phyloP scores from a whole-genome alignment of 345 rosid species.

The Linum usitatissimum region DNA sequence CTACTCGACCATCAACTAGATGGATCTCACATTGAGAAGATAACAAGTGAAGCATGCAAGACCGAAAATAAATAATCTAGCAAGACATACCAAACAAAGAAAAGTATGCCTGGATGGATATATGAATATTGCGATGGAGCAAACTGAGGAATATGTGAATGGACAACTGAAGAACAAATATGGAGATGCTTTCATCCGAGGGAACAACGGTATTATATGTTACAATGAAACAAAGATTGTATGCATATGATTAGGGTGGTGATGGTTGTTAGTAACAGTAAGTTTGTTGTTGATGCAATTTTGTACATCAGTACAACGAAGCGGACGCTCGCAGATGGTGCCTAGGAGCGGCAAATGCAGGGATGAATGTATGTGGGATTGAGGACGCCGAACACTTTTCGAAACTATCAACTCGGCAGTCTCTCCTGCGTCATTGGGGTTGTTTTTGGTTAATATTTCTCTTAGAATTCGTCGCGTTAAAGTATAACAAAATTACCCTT shows the following conservation, averaged over 20 bases:
- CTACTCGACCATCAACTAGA: neutral
- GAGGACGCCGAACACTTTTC: too few species aligned
- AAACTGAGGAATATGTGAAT: constrained; percentile 85
- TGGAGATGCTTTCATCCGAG: constrained; percentile 93
- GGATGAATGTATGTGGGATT: too few species aligned
- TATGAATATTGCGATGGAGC: constrained; percentile 98
- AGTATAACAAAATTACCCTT: too few species aligned
- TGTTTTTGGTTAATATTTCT: too few species aligned
- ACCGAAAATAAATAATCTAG: neutral
- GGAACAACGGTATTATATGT: constrained; percentile 56
- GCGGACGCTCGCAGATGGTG: constrained; percentile 66
- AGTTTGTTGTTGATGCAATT: constrained; percentile 38
- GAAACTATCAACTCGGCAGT: too few species aligned
- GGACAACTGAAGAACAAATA: constrained; percentile 92
- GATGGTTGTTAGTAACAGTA: neutral
- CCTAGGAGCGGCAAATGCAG: neutral
- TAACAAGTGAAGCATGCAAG: neutral
- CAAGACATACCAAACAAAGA: neutral
- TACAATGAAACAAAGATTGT: neutral
- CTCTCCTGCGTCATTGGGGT: too few species aligned
- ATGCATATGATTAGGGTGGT: neutral
- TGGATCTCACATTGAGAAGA: neutral
- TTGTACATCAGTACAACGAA: constrained; percentile 88
- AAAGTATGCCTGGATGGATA: constrained; percentile 50
- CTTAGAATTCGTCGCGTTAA: too few species aligned